Evolutionary conservation across 2,329 filamentous ascomycete species (phyloP), one percentile per base, ranked within the genome.

Genomic region (Aspergillus terreus): DNA sequence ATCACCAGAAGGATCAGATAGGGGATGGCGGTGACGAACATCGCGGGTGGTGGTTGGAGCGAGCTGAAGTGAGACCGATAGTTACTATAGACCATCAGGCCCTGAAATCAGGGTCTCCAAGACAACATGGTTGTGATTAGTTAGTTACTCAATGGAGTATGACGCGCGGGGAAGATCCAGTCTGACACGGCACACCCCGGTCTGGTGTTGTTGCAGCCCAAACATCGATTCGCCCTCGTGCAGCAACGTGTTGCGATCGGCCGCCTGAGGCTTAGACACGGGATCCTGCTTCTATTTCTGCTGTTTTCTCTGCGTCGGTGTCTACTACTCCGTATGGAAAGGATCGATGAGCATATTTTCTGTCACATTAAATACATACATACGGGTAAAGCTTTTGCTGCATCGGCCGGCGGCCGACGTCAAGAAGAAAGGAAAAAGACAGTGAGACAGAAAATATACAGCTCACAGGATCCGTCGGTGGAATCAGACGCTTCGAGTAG

Each of bases 291-390:
- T 6, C 23, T 11, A 19, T 33, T 41, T n/a, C 12, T 47, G 14
- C 9, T 30, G 7, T 10, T 27, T 10, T 27, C 27, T 30, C 27
- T 30, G 11, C 27, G 27, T 30, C 19, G 19, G 19, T 19, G 19
- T 19, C 19, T 19, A 19, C 19, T 19, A 19, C 19, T 19, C 19
- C 19, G 19, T 19, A 19, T 30, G 27, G 27, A 38, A 38, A 41
- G 21, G 33, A 19, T 30, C 9, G 4, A 19, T 40, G n/a, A 36
- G 45, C 35, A 19, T 52, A 49, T 32, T 55, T 57, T 62, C 54
- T 57, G 55, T 52, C 52, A 21, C 42, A 64, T 62, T 64, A 63
- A 61, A 63, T 63, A 61, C 49, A 59, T 65, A 63, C 46, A 55
- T 50, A 56, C 54, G 45, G 50, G 48, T 25, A 51, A 49, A 47